A percentile compares a stretch with the other conserved stretches of the same genome.
Evolutionary conservation across 179 eudicot species (phyloP).

Genomic region (Silene vulgaris): DNA sequence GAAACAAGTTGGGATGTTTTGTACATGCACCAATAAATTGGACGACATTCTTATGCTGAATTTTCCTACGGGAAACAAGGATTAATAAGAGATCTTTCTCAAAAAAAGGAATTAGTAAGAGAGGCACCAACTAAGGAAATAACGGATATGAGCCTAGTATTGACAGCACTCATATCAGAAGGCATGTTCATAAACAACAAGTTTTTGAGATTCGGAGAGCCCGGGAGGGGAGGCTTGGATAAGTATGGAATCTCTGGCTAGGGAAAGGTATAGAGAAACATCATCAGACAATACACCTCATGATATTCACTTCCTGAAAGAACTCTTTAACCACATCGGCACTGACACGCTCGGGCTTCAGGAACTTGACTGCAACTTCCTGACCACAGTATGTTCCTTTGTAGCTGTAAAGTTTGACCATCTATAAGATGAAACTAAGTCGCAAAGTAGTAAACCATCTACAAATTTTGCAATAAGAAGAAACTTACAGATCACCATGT

Average conservation of each 20-base stretch:
- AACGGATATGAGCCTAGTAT: background rate
- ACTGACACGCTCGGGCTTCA: slow-evolving; percentile 46
- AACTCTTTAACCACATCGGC: slow-evolving; percentile 59
- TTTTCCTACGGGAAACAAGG: slow-evolving; percentile 42
- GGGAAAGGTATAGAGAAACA: background rate
- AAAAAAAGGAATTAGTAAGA: background rate
- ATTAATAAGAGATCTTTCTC: slow-evolving; percentile 7
- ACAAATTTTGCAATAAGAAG: background rate
- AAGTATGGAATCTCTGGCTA: background rate
- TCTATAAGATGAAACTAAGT: background rate
- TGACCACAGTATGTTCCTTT: slow-evolving; percentile 56
- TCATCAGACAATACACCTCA: slow-evolving; percentile 43
- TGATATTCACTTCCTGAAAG: slow-evolving; percentile 71
- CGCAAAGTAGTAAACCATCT: no score
- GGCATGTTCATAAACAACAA: background rate
- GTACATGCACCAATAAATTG: slow-evolving; percentile 66
- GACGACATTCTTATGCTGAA: slow-evolving; percentile 60
- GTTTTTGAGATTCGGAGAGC: background rate
- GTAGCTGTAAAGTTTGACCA: slow-evolving; percentile 42
- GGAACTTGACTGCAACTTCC: slow-evolving; percentile 76
- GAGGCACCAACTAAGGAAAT: background rate
- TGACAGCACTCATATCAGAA: background rate
- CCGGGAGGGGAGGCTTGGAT: background rate
- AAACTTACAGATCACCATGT: slow-evolving; percentile 63
- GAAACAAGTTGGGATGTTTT: slow-evolving; percentile 44